These are phyloP conservation scores for Ogataea henricii DNA, from an alignment of 805 yeast species.

Conservation along the genomic window DNA sequence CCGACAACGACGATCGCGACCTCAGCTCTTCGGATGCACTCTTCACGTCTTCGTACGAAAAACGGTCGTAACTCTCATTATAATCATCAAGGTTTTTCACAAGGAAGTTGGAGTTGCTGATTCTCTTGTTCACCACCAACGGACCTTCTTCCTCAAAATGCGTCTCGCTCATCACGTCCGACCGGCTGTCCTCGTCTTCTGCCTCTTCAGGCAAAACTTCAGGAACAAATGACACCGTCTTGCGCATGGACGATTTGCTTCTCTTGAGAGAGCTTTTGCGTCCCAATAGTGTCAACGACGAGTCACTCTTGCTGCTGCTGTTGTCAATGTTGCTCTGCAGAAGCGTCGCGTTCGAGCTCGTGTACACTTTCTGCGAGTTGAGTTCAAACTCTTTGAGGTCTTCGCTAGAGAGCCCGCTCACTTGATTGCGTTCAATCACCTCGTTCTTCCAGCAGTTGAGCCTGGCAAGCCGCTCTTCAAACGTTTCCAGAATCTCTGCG, in stretches of 20 bases:
- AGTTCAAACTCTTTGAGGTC: constrained; percentile 29
- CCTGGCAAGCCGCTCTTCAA: constrained; percentile 87
- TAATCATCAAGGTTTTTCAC: constrained; percentile 37
- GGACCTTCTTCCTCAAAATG: constrained; percentile 34
- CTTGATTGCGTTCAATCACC: constrained; percentile 49
- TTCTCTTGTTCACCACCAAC: constrained; percentile 29
- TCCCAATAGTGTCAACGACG: constrained; percentile 24
- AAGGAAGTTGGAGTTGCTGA: constrained; percentile 33
- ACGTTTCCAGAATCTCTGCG: constrained; percentile 91
- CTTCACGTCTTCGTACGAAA: constrained; percentile 17
- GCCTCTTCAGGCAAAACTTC: constrained; percentile 18
- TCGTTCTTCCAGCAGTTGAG: constrained; percentile 92
- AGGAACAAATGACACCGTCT: constrained; percentile 35
- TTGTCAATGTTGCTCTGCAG: constrained; percentile 15
- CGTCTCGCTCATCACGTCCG: constrained; percentile 46
- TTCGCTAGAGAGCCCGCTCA: constrained; percentile 24
- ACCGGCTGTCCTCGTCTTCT: constrained; percentile 38
- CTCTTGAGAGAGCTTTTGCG: constrained; percentile 30
- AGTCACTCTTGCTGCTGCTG: constrained; percentile 18
- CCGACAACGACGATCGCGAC: neutral
- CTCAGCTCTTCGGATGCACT: neutral
- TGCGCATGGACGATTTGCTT: constrained; percentile 27
- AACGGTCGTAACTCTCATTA: constrained; percentile 17
- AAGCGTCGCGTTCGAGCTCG: constrained; percentile 16
- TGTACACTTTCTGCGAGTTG: constrained; percentile 23